Percentiles rank a stretch among this genome's conserved stretches.
phyloP scores from a whole-genome alignment of 305 asterid genomes.

The Solanum hybrid region DNA sequence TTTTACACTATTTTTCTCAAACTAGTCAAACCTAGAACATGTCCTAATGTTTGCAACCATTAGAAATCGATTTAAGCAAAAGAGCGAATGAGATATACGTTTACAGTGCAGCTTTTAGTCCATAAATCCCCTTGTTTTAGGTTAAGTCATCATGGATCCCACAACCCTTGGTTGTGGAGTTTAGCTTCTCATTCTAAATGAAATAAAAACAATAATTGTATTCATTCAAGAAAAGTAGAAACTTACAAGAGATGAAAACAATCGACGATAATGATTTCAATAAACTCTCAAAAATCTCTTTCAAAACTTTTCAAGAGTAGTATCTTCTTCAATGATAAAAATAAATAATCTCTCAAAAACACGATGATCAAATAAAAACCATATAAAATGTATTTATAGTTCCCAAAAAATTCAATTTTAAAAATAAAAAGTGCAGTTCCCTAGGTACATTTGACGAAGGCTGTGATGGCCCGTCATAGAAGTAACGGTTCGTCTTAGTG shows the following conservation, averaged over 20 bases:
- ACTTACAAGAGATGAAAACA: neutral
- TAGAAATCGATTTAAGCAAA: too few relatives aligned
- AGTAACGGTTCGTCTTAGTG: neutral
- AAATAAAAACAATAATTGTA: neutral
- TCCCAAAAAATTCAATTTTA: neutral
- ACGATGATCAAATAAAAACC: neutral
- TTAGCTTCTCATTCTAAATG: neutral
- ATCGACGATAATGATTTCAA: neutral
- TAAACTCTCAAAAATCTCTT: neutral
- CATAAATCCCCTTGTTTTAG: neutral
- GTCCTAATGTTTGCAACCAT: neutral
- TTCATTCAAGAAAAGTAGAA: neutral
- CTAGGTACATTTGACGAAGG: neutral
- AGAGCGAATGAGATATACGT: neutral
- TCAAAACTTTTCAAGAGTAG: neutral
- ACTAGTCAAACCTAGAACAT: neutral
- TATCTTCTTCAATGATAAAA: neutral
- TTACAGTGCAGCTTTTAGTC: neutral
- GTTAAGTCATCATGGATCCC: neutral
- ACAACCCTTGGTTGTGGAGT: neutral
- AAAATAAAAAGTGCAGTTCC: neutral
- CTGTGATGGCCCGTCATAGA: neutral
- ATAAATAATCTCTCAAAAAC: neutral
- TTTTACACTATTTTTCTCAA: neutral
- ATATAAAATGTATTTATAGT: neutral